Evolutionary conservation across 23 red algal species (phyloP), one percentile per base, ranked within the genome.

Genomic region (Chondrus crispus): DNA sequence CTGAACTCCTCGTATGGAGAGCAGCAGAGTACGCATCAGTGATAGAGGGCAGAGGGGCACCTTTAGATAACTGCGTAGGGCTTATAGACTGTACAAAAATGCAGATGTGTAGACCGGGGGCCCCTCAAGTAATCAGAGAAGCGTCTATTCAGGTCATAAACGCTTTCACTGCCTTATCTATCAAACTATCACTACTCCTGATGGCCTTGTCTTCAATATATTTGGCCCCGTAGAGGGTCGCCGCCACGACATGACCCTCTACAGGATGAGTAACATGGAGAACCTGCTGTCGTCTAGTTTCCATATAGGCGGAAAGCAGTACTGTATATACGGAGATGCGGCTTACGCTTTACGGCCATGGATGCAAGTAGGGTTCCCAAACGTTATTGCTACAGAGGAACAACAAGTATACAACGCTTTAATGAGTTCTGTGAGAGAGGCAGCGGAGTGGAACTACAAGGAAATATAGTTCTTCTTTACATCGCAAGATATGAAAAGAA

Each of bases 31-130:
- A 89, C 0, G 69, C 85, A 44, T 16, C 48, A 26, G 19, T 1
- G 29, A 91, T 91, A 12, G 28, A 73, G 2, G 62, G 73, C 4
- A 29, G 6, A 18, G 84, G 63, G 26, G 84, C 84, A 37, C 46
- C 63, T n/a, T 48, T 91, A 32, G 87, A 91, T 28, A 91, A 37
- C 30, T 91, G 69, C 30, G 35, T 89, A 24, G 66, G 64, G 26
- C 77, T 89, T 52, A 79, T 75, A 8, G 63, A 89, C 68, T 75
- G 68, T 33, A 89, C 85, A 39, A 79, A 57, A 33, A 77, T 78
- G 24, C 9, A 24, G 69, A 89, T 79, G 12, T 19, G 0, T 60
- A 1, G 85, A 16, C 85, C 68, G 26, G 66, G 68, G 24, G 64
- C 68, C 5, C 12, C 10, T 52, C 28, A 7, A 47, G 28, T 12